These are phyloP conservation scores for Vigna reflexopilosa DNA, from an alignment of 306 rosid genomes.

Conservation along the genomic window DNA sequence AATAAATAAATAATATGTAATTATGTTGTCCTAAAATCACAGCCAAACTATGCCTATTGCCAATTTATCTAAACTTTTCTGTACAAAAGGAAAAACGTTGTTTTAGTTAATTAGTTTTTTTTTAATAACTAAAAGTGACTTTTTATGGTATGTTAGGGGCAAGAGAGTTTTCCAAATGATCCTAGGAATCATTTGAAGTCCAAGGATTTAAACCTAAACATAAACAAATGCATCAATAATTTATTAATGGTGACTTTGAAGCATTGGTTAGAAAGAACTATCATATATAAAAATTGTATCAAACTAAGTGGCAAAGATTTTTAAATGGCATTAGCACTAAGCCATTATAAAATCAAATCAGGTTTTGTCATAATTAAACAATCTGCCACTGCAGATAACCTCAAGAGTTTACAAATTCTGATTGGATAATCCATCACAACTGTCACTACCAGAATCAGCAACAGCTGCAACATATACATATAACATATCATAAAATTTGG, in stretches of 20 bases:
- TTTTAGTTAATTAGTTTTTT: neutral
- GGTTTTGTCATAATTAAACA: constrained; percentile 19
- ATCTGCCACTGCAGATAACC: constrained; percentile 15
- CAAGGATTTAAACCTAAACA: constrained; percentile 7
- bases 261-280: neutral
- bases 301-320: constrained; percentile 37
- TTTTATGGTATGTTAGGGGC: neutral
- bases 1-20: too few species aligned
- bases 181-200: constrained; percentile 8
- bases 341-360: constrained; percentile 36
- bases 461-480: constrained; percentile 17
- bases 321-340: constrained; percentile 42
- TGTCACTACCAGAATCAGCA: constrained; percentile 25
- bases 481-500: constrained; percentile 31
- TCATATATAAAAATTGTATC: constrained; percentile 25
- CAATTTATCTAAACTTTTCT: neutral
- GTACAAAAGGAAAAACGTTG: neutral
- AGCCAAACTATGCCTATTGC: neutral
- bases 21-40: neutral
- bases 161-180: neutral
- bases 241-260: neutral
- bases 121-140: neutral
- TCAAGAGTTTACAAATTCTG: neutral
- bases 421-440: constrained; percentile 43
- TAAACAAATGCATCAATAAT: neutral